Evolutionary conservation across 768 basidiomycete species (phyloP), one percentile per base, ranked within the genome.

Genomic region (Imleria badia): DNA sequence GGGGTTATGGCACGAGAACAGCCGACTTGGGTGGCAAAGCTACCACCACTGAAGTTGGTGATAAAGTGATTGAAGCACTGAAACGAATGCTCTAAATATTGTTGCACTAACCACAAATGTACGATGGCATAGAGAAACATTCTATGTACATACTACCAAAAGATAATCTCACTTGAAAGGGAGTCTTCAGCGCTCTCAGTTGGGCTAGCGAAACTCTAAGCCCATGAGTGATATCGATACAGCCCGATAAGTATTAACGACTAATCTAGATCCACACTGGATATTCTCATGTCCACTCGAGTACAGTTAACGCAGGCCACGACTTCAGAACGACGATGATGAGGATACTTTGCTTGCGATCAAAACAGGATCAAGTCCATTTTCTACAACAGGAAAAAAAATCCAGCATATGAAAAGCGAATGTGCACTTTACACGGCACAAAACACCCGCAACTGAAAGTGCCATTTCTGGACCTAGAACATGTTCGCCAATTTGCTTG

Each of bases 401-500:
- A 56, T 58, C 45, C 45, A 64, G 66, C 66, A 64, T 53, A 62
- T 46, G 47, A 51, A 54, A 52, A 38, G 35, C 23, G 33, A 60
- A 46, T 46, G n/a, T n/a, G 41, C 29, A 42, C 52, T 40, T 38
- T 42, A 44, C 31, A 64, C 42, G 17, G 17, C 46, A 50, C 22
- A 17, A 49, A 51, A 52, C 45, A 49, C 43, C 45, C 20, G 23
- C 45, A 38, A 43, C 39, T 4, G 14, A 35, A 41, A 34, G 17
- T 15, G 6, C n/a, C 41, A 30, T 51, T 42, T 51, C 33, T 42
- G 17, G n/a, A 45, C 33, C 66, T 74, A 91, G 67, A 91, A 90
- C 86, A 91, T 88, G 66, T 94, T 95, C 8, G 91, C 92, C 52
- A 94, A 78, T 69, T 94, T 94, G 67, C 90, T 90, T 19, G 91